These are phyloP conservation scores for Chytriomyces confervae DNA, from an alignment of 192 early-diverging fungal species.

Conservation along the genomic window DNA sequence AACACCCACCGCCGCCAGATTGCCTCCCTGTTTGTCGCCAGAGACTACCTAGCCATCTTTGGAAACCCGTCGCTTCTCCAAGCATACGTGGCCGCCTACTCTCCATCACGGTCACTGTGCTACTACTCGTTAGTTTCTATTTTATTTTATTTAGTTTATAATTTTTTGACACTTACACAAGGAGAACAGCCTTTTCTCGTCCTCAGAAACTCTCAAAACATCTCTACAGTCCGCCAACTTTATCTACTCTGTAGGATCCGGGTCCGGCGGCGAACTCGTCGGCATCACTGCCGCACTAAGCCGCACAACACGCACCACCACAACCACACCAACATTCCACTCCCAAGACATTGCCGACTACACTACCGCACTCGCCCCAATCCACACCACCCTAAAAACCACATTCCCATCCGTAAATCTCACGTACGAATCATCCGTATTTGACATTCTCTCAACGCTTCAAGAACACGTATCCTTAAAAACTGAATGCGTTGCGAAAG, in stretches of 20 bases:
- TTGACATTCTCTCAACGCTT: constrained; percentile 36
- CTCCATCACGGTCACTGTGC: constrained; percentile 82
- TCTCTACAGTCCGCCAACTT: constrained; percentile 33
- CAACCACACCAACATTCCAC: constrained; percentile 21
- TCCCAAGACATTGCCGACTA: constrained; percentile 50
- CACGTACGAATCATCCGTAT: constrained; percentile 6
- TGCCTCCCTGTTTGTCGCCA: constrained; percentile 79
- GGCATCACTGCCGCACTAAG: constrained; percentile 72
- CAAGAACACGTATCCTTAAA: constrained; percentile 7
- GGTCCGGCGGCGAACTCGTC: constrained; percentile 84
- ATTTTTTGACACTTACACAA: constrained; percentile 47
- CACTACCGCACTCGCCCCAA: constrained; percentile 20
- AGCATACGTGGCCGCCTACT: constrained; percentile 88
- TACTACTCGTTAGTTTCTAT: constrained; percentile 71
- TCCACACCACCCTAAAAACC: constrained; percentile 25
- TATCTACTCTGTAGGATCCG: constrained; percentile 77
- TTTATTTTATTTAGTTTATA: constrained; percentile 57
- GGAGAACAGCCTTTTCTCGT: not conserved
- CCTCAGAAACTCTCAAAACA: not conserved
- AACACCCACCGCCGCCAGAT: constrained; percentile 69
- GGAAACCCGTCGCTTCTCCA: constrained; percentile 71
- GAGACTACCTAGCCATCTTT: constrained; percentile 87
- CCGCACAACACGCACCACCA: not conserved
- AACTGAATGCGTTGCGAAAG: constrained; percentile 45
- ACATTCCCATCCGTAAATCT: constrained; percentile 7